Base-by-base conservation (phyloP, 257 asterid genomes). In the Penstemon eatonii region DNA sequence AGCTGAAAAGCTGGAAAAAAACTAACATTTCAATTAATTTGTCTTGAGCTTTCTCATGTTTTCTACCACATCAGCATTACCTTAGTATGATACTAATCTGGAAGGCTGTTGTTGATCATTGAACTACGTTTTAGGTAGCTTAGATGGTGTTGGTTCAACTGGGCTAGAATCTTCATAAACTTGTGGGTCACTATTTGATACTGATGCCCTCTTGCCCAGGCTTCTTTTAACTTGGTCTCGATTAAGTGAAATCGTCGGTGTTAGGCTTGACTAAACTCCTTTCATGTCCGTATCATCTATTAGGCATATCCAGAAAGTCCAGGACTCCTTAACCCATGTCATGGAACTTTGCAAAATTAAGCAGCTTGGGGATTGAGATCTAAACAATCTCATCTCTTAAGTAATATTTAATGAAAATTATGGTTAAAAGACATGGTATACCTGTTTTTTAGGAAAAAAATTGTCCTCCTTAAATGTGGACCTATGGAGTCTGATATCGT, bases 41-140 rank as follows among this genome's bases (percentile, higher is more conserved):
- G 1, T 38, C 43, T 51, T 3, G 59, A 55, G 53, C 51, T 63
- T 56, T 3, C 8, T 42, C 33, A 13, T 46, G 36, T 18, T 68
- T 60, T 46, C 15, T 7, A 25, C 45, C 41, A 7, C 44, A 56
- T 42, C 67, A 4, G 55, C 49, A 38, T 47, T 36, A 51, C 37
- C 19, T 0, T 51, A 15, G 42, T 45, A 72, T 59, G 41, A 50
- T 57, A 8, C n/a, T 52, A 71, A 43, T 59, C 61, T 4, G 33
- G 41, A 19, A 62, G 13, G 63, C 51, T 38, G 50, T 50, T 39
- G 6, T 18, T 47, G 37, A 18, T 60, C 44, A 67, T 41, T 6
- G 51, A 12, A 12, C 51, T 46, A 7, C 51, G 9, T 46, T 46
- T 7, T 0, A 3, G 19, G 33, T 6, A 3, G 8, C 9, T 0